Conservation (phyloP, 2,329 filamentous ascomycete genomes). For the Ophiostoma sp. region DNA sequence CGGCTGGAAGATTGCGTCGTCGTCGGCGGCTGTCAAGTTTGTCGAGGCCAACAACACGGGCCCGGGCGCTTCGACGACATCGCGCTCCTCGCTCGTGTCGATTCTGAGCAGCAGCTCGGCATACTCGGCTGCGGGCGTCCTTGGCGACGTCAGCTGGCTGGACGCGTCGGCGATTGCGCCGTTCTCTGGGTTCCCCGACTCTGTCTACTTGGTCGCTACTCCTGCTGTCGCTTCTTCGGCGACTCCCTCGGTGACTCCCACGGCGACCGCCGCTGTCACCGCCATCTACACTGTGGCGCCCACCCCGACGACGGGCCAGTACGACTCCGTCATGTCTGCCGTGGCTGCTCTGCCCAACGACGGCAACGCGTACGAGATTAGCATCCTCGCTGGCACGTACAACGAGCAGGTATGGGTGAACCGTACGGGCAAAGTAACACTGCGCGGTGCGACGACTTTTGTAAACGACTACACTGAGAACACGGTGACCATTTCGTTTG, state of each 20-base stretch:
- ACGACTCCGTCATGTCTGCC: slow-evolving; percentile 39
- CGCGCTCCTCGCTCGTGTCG: slow-evolving; percentile 33
- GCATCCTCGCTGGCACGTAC: slow-evolving; percentile 39
- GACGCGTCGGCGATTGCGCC: background rate
- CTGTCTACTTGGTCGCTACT: background rate
- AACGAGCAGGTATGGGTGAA: slow-evolving; percentile 39
- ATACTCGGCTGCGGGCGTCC: slow-evolving; percentile 33
- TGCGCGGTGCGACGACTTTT: slow-evolving; percentile 33
- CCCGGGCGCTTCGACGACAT: slow-evolving; percentile 35
- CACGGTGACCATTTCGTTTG: slow-evolving; percentile 35
- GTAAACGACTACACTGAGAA: slow-evolving; percentile 37
- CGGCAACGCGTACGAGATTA: slow-evolving; percentile 37
- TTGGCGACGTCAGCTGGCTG: slow-evolving; percentile 1
- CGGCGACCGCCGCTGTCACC: background rate
- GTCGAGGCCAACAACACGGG: slow-evolving; percentile 56
- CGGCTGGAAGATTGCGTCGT: slow-evolving; percentile 47
- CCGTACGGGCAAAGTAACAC: slow-evolving; percentile 37
- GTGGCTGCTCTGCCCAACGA: slow-evolving; percentile 41
- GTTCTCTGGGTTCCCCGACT: background rate
- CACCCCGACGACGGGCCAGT: slow-evolving; percentile 36
- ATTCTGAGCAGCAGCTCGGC: slow-evolving; percentile 33
- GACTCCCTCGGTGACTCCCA: background rate
- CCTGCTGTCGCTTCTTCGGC: background rate
- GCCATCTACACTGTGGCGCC: slow-evolving; percentile 25
- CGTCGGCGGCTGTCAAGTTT: slow-evolving; percentile 35